Base-by-base conservation (phyloP, 2,329 filamentous ascomycete species). In the Neopestalotiopsis sp. region DNA sequence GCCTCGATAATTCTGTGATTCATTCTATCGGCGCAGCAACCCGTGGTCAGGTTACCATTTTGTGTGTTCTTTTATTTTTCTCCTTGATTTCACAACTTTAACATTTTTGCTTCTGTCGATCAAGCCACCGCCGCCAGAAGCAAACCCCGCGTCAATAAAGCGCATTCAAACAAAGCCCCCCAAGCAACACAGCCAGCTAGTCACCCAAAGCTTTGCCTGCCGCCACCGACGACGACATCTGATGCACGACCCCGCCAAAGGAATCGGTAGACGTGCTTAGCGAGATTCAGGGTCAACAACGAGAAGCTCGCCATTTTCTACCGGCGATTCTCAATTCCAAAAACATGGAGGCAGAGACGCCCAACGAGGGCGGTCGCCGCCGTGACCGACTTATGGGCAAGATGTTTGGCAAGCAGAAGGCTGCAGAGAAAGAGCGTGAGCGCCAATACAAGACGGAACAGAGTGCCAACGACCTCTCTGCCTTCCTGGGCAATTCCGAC, bases 351-450 rank as follows among this genome's bases (percentile, higher is more conserved):
- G 70, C 75, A 67, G 76, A 78, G 58, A 68, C 71, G 67, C 68
- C 73, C 38, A 67, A 68, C 69, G 77, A 79, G 38, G 71, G 74
- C 70, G 70, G 73, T 65, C 59, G 59, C 17, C 73, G 77, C 56
- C 74, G 77, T 56, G 77, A 78, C 74, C 88, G 89, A 70, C 79
- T 91, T 61, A 91, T 91, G 85, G 89, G 89, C 72, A 90, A 89
- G 81, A 81, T 91, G 69, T 90, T 90, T 75, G 83, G 84, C 68
- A 78, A 72, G 75, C 79, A 75, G 79, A 79, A 76, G 68, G 73
- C 71, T 74, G 74, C 73, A 79, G 70, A 74, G 70, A 62, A 79
- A 76, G 67, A 61, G 73, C 63, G 53, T 14, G 49, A 67, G 20
- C 59, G 59, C 32, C 32, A 66, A 14, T 63, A 66, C 38, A 77